Evolutionary conservation across 208 protist genomes (phyloP), one percentile per base, ranked within the genome.

Genomic region (Porcisia hertigi): DNA sequence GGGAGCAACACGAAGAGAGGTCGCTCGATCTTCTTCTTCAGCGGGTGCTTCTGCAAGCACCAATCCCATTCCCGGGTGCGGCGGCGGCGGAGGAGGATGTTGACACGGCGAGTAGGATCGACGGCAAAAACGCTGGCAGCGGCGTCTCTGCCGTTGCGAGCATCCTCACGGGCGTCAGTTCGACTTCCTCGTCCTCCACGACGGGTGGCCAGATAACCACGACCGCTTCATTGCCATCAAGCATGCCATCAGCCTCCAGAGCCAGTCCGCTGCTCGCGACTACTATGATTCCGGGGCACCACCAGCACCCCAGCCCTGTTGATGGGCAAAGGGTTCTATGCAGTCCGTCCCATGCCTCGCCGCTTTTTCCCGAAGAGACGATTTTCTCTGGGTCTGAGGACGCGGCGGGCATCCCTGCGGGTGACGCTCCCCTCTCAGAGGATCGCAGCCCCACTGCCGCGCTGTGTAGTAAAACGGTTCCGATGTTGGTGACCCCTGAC

Each of bases 1-100:
- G 49, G 34, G 75, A 79, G 47, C n/a, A 25, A 25, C 60, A 52
- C 18, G 83, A 87, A 41, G 81, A 85, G 71, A 60, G 60, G 18
- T 7, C 59, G 18, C 71, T 83, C 1, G 81, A 82, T 62, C 65
- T 54, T 30, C 62, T 78, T 53, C 74, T 84, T 62, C 47, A 74
- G 58, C 41, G 71, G 34, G 64, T 77, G 59, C 71, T 79, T 77
- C 71, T 49, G 45, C 54, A 11, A 18, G 57, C 43, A 11, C 3
- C 54, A 14, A n/a, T 20, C 20, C 16, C 43, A 54, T 49, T 3
- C 39, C 5, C 41, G 14, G 23, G 41, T 53, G 52, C 12, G 30
- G 34, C 49, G 49, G 14, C 20, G 34, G 47, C 53, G 53, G 20
- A 30, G 34, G 41, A 52, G 66, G 36, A 39, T 43, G n/a, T n/a